These are phyloP conservation scores for Candida adriatica DNA, from an alignment of 805 yeast genomes.

Conservation along the genomic window DNA sequence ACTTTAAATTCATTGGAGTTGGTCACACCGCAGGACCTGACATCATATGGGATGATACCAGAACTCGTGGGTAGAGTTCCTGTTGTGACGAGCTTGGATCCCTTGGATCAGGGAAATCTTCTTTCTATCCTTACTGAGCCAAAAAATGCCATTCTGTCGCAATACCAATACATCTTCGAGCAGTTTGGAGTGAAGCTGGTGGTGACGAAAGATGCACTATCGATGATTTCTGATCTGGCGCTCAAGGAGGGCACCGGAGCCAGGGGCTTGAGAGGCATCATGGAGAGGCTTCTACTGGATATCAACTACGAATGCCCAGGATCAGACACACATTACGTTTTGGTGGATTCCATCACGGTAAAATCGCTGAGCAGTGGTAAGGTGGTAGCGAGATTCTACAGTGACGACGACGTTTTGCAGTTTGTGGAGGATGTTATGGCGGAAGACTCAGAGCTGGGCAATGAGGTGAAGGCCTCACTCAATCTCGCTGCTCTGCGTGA, in stretches of 20 bases:
- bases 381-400: constrained; percentile 37
- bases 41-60: constrained; percentile 49
- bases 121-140: constrained; percentile 48
- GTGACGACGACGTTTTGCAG: constrained; percentile 34
- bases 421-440: constrained; percentile 33
- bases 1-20: constrained; percentile 36
- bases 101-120: constrained; percentile 38
- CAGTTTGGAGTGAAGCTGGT: constrained; percentile 45
- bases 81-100: constrained; percentile 40
- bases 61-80: constrained; percentile 57
- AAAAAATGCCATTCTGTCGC: constrained; percentile 45
- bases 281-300: constrained; percentile 43
- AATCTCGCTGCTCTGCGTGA: constrained; percentile 3
- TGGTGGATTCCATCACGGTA: constrained; percentile 40
- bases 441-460: constrained; percentile 36
- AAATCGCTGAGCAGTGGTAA: constrained; percentile 29
- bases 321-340: constrained; percentile 44
- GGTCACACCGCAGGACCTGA: constrained; percentile 44
- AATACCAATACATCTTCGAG: constrained; percentile 46
- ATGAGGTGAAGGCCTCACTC: constrained; percentile 27
- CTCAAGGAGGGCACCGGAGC: constrained; percentile 54
- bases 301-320: constrained; percentile 57
- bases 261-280: constrained; percentile 47
- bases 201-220: constrained; percentile 41
- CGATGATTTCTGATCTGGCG: constrained; percentile 42